These are phyloP conservation scores for Sugiyamaella americana DNA, from an alignment of 805 yeast species.

Conservation along the genomic window DNA sequence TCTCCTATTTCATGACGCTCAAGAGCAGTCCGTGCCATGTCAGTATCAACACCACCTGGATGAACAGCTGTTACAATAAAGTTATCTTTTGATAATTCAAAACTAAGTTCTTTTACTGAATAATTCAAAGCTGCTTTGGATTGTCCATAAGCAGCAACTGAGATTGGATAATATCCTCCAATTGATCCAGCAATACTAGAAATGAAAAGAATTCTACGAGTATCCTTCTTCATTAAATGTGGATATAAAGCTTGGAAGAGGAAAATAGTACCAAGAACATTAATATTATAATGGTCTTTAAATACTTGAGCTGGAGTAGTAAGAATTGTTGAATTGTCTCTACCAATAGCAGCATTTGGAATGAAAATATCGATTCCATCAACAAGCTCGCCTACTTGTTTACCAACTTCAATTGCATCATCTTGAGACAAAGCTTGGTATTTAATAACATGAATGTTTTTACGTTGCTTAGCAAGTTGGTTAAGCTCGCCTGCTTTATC, in stretches of 20 bases:
- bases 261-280: constrained; percentile 27
- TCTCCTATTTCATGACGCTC: no score
- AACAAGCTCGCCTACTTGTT: constrained; percentile 11
- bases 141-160: constrained; percentile 29
- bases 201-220: constrained; percentile 28
- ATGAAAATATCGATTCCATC: constrained; percentile 27
- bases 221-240: constrained; percentile 18
- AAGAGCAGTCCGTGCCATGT: constrained; percentile 17
- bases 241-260: constrained; percentile 23
- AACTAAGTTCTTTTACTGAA: constrained; percentile 24
- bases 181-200: constrained; percentile 29
- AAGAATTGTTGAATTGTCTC: constrained; percentile 1
- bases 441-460: constrained; percentile 24
- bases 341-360: constrained; percentile 27
- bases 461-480: constrained; percentile 8
- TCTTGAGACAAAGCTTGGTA: constrained; percentile 23
- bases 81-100: constrained; percentile 26
- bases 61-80: constrained; percentile 31
- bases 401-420: constrained; percentile 17
- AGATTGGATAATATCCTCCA: background rate
- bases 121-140: constrained; percentile 37
- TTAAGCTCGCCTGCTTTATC: constrained; percentile 11
- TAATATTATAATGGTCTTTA: constrained; percentile 20
- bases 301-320: constrained; percentile 2
- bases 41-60: constrained; percentile 37